Evolutionary conservation across 2,329 filamentous ascomycete genomes (phyloP).

Genomic region (Fusarium coffeatum): DNA sequence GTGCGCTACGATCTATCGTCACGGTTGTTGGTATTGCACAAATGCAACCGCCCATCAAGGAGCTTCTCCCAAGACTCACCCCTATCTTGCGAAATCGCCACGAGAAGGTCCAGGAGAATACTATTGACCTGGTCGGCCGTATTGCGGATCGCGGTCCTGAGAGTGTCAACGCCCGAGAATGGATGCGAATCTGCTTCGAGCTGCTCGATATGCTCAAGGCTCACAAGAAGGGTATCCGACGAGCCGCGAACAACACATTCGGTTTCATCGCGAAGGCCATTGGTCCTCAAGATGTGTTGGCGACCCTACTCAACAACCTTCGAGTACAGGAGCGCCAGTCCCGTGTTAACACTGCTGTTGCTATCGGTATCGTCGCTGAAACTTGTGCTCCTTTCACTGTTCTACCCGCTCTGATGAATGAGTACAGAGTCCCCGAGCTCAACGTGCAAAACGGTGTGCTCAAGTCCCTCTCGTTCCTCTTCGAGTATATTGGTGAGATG

Average conservation of each 20-base stretch:
- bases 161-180: slow-evolving; percentile 95
- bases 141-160: slow-evolving; percentile 97
- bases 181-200: slow-evolving; percentile 99
- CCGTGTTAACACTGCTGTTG: slow-evolving; percentile 97
- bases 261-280: slow-evolving; percentile 99
- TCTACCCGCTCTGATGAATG: slow-evolving; percentile 98
- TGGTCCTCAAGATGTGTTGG: slow-evolving; percentile 95
- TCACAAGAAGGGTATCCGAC: slow-evolving; percentile 98
- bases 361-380: slow-evolving; percentile 97
- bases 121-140: slow-evolving; percentile 96
- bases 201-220: slow-evolving; percentile 99
- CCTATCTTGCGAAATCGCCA: slow-evolving; percentile 98
- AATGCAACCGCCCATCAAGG: slow-evolving; percentile 98
- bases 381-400: slow-evolving; percentile 99
- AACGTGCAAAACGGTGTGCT: slow-evolving; percentile 99
- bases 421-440: slow-evolving; percentile 96
- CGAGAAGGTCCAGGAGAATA: slow-evolving; percentile 99
- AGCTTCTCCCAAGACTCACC: slow-evolving; percentile 91
- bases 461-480: slow-evolving; percentile 95
- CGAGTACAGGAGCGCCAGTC: slow-evolving; percentile 98
- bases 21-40: slow-evolving; percentile 97
- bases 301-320: slow-evolving; percentile 94
- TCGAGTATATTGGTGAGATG: slow-evolving; percentile 99
- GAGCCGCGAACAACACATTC: slow-evolving; percentile 99
- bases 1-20: slow-evolving; percentile 93